Evolutionary conservation across 495 filamentous ascomycete genomes (phyloP), one percentile per base, ranked within the genome.

Genomic region (Penicillium canescens): DNA sequence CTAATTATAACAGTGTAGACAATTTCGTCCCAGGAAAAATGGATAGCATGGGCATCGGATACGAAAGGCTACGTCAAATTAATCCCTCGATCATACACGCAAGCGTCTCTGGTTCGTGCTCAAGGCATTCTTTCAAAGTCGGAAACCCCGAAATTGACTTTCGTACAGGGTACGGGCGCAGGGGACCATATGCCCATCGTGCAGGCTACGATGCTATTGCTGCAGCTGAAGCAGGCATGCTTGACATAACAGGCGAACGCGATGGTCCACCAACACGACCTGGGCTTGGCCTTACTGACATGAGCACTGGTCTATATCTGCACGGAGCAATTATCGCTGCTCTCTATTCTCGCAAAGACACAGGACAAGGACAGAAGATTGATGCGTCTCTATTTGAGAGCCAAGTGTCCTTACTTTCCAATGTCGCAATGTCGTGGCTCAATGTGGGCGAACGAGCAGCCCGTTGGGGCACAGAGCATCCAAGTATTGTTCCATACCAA

Each of bases 191-290:
- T 63, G 80, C 82, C 1, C 77, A 81, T 12, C 79, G 92, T 13
- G 87, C 92, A 4, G 92, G 92, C 9, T 96, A 95, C 70, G 92
- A 96, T 67, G 92, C 94, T 33, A 96, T 96, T 84, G 92, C 92
- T 1, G 92, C 93, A 65, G 91, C 90, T 35, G 92, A 96, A 66
- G 89, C 92, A 66, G 92, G 92, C 1, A 65, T 96, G 40, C 92
- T 96, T 84, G 91, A 96, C 67, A 92, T 96, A 45, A 96, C 92
- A 1, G 92, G 92, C 8, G 77, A 78, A 37, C 68, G 83, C 46
- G 87, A 94, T 52, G 89, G 92, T 0, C 88, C 90, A 3, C 92
- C 92, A 0, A 91, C 91, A 13, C 92, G 94, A 65, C 91, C 94
- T 2, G 92, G 92, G 1, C 89, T 96, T 4, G 92, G 91, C 7